Evolutionary conservation across 495 filamentous ascomycete genomes (phyloP).

Genomic region (Parathielavia hyrcaniae): DNA sequence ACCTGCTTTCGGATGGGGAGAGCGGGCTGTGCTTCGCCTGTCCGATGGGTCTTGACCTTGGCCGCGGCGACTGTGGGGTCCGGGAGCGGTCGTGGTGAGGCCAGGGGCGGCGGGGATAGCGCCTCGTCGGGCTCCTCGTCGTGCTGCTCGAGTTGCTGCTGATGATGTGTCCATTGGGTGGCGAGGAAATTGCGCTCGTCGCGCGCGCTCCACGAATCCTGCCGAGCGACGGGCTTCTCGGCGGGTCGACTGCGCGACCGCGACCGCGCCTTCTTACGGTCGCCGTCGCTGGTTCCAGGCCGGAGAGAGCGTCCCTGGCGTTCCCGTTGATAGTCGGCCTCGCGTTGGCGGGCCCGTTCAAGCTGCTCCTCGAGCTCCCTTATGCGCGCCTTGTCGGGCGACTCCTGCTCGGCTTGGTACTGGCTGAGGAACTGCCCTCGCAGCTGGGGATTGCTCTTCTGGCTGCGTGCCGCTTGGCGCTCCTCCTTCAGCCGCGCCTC

Average conservation of each 20-base stretch:
- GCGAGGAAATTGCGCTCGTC: conserved; percentile 71
- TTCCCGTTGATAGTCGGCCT: conserved; percentile 75
- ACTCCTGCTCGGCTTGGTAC: conserved; percentile 62
- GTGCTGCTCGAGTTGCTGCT: conserved; percentile 29
- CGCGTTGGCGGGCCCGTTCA: conserved; percentile 76
- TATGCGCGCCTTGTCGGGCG: conserved; percentile 48
- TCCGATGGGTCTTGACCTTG: conserved; percentile 32
- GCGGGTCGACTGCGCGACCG: conserved; percentile 43
- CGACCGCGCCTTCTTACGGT: conserved; percentile 40
- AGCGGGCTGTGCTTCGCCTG: conserved; percentile 25
- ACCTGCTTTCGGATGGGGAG: conserved; percentile 13
- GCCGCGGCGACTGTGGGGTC: conserved; percentile 28
- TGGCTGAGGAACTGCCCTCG: conserved; percentile 82
- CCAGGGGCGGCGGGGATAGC: conserved; percentile 9
- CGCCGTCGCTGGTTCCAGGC: conserved; percentile 34
- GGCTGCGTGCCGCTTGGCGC: conserved; percentile 45
- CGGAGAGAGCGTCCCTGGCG: conserved; percentile 54
- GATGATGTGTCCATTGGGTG: conserved; percentile 58
- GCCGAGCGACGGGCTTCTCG: conserved; percentile 46
- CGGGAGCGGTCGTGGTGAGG: conserved; percentile 38
- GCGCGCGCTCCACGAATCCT: conserved; percentile 60
- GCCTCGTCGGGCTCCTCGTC: conserved; percentile 8
- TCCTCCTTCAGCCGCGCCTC: conserved; percentile 62
- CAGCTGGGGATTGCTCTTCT: conserved; percentile 59
- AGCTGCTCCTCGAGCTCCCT: conserved; percentile 80